These are phyloP conservation scores for Colletotrichum coccodes DNA, from an alignment of 2,329 filamentous ascomycete genomes.

Conservation along the genomic window DNA sequence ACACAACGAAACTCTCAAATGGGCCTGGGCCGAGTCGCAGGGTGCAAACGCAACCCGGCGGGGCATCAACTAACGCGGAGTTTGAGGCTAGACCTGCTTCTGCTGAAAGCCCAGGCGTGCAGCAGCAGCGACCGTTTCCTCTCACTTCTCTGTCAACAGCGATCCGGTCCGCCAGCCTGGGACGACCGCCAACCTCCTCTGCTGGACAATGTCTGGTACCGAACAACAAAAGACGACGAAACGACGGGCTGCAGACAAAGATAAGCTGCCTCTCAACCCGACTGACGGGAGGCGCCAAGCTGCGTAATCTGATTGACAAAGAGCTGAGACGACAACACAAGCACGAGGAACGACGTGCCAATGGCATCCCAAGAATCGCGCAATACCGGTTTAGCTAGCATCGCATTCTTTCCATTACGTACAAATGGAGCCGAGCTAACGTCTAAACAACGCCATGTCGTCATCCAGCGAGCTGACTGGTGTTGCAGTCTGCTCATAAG, in stretches of 20 bases:
- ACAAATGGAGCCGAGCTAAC: slow-evolving; percentile 27
- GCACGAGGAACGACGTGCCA: slow-evolving; percentile 10
- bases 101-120: slow-evolving; percentile 23
- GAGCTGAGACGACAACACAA: slow-evolving; percentile 6
- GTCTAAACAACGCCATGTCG: slow-evolving; percentile 26
- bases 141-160: neutral
- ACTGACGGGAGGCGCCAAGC: neutral
- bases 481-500: slow-evolving; percentile 24
- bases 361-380: slow-evolving; percentile 14
- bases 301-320: slow-evolving; percentile 23
- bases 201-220: neutral
- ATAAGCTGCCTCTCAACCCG: neutral
- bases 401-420: slow-evolving; percentile 34
- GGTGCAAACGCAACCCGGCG: slow-evolving; percentile 15
- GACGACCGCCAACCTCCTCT: neutral
- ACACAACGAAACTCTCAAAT: slow-evolving; percentile 3
- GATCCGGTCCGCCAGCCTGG: slow-evolving; percentile 15
- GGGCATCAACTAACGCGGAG: slow-evolving; percentile 4
- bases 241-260: neutral
- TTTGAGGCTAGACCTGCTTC: slow-evolving; percentile 24
- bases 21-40: slow-evolving; percentile 7
- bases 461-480: slow-evolving; percentile 22
- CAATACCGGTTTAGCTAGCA: slow-evolving; percentile 25
- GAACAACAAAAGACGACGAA: slow-evolving; percentile 4
- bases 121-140: slow-evolving; percentile 14